Evolutionary conservation across 2,329 filamentous ascomycete genomes (phyloP).

Genomic region (Cladophialophora exuberans): DNA sequence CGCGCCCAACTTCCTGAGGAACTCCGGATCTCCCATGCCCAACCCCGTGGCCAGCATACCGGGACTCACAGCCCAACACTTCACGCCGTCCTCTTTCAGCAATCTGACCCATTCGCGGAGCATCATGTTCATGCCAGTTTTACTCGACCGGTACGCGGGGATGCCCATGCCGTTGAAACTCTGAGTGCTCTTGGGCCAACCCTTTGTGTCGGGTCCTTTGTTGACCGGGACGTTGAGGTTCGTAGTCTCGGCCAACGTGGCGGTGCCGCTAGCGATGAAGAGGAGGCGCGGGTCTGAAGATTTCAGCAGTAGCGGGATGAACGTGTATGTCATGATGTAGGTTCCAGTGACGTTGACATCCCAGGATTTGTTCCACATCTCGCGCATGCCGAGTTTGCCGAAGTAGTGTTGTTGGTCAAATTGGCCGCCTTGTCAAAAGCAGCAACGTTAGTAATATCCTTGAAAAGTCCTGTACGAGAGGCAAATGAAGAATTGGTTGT

Average conservation of each 20-base stretch:
- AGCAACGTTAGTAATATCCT: not conserved
- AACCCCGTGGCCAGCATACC: constrained; percentile 55
- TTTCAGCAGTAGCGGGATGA: constrained; percentile 57
- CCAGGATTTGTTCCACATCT: constrained; percentile 51
- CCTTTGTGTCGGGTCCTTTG: constrained; percentile 43
- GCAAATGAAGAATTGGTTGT: no score
- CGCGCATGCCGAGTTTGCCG: constrained; percentile 41
- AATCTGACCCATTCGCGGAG: constrained; percentile 50
- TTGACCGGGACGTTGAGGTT: constrained; percentile 42
- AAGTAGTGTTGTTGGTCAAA: constrained; percentile 39
- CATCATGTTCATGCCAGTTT: constrained; percentile 55
- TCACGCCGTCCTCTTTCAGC: constrained; percentile 55
- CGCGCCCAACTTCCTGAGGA: constrained; percentile 34
- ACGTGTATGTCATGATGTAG: constrained; percentile 50
- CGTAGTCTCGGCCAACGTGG: constrained; percentile 39
- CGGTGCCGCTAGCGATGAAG: constrained; percentile 53
- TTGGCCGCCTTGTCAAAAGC: constrained; percentile 20
- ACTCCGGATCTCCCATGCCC: constrained; percentile 35
- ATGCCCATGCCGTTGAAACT: constrained; percentile 19
- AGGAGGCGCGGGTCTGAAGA: constrained; percentile 51
- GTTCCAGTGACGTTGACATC: constrained; percentile 56
- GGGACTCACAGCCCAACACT: constrained; percentile 53
- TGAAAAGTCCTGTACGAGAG: no score
- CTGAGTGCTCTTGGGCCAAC: constrained; percentile 49
- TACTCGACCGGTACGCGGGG: constrained; percentile 45